Evolutionary conservation across 2,329 filamentous ascomycete genomes (phyloP).

Genomic region (Penicillium sp.): DNA sequence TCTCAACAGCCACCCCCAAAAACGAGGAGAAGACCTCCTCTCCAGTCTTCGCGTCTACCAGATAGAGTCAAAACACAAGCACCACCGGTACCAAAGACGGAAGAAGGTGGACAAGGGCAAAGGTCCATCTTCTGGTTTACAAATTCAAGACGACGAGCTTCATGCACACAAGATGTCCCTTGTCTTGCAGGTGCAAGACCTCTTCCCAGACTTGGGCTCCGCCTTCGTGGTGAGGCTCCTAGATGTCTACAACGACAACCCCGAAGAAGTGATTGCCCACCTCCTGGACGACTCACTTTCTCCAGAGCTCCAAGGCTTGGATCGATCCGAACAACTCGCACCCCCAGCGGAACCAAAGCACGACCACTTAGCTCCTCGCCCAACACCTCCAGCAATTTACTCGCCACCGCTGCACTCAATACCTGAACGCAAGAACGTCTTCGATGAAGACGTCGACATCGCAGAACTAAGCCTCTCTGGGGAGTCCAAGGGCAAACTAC

Average conservation of each 20-base stretch:
- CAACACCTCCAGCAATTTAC: conserved; percentile 32
- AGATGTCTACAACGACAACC: conserved; percentile 74
- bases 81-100: conserved; percentile 44
- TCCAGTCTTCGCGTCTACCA: conserved; percentile 42
- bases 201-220: conserved; percentile 84
- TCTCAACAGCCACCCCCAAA: conserved; percentile 35
- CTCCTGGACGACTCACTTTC: conserved; percentile 77
- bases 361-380: conserved; percentile 56
- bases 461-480: conserved; percentile 66
- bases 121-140: conserved; percentile 28
- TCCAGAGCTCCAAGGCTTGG: conserved; percentile 61
- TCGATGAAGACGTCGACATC: conserved; percentile 73
- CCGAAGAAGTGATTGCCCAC: conserved; percentile 77
- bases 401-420: conserved; percentile 32
- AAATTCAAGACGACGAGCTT: conserved; percentile 51
- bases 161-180: conserved; percentile 82
- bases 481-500: conserved; percentile 59
- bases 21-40: conserved; percentile 43
- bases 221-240: conserved; percentile 78
- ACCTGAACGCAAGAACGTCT: conserved; percentile 65
- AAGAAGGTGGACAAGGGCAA: conserved; percentile 44
- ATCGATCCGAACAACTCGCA: conserved; percentile 60
- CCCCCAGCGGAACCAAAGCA: conserved; percentile 48
- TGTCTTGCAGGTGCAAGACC: conserved; percentile 85
- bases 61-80: conserved; percentile 37